These are phyloP conservation scores for Plectosphaerella sp. DNA, from an alignment of 2,329 filamentous ascomycete genomes.

Conservation along the genomic window DNA sequence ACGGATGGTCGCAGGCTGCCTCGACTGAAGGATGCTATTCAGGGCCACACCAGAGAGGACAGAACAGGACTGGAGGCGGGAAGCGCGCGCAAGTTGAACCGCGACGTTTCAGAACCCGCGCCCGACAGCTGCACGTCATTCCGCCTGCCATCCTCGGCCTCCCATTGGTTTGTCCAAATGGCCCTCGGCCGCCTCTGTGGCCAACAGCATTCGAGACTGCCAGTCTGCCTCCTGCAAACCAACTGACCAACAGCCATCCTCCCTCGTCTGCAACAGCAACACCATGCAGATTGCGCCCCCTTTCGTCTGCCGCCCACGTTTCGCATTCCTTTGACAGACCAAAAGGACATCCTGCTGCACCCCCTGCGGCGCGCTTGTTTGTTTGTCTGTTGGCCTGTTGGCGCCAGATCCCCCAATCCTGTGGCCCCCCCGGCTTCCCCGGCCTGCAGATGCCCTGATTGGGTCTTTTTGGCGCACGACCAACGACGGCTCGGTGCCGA, in stretches of 20 bases:
- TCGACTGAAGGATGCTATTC: background rate
- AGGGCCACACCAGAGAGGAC: background rate
- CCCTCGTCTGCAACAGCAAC: background rate
- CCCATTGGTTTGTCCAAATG: background rate
- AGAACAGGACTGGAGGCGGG: background rate
- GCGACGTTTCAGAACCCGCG: background rate
- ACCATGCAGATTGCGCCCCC: no score
- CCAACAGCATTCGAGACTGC: background rate
- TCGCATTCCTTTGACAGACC: background rate
- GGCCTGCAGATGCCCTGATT: background rate
- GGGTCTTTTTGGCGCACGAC: background rate
- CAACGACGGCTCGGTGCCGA: background rate
- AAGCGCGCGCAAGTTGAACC: background rate
- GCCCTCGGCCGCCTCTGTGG: background rate
- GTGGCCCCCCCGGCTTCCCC: background rate
- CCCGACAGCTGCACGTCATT: background rate
- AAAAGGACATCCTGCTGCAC: background rate
- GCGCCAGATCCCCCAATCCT: background rate
- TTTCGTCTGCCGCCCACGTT: no score
- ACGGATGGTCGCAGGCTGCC: background rate
- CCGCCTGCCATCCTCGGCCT: background rate
- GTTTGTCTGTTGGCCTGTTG: background rate
- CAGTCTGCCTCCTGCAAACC: background rate
- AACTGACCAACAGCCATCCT: background rate
- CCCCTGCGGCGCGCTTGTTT: background rate